phyloP scores from a whole-genome alignment of 2,329 filamentous ascomycete species.

The Graphiopsis chlorocephala region DNA sequence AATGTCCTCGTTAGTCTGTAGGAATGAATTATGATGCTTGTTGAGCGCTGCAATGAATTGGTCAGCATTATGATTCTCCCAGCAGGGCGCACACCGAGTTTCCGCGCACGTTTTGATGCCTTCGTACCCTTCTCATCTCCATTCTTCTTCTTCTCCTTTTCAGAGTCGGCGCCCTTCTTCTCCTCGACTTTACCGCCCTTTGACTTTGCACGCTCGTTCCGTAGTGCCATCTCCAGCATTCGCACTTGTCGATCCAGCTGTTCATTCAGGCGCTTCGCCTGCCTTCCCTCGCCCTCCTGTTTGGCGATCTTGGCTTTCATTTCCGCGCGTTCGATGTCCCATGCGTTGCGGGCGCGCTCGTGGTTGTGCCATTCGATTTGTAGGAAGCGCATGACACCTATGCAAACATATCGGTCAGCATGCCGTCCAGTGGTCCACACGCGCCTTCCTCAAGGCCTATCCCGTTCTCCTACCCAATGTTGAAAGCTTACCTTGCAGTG shows the following conservation, averaged over 20 bases:
- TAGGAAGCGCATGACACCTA: slow-evolving; percentile 97
- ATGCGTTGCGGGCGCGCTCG: slow-evolving; percentile 94
- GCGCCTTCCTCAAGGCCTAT: neutral
- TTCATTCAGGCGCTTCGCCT: slow-evolving; percentile 83
- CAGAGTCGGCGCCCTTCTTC: slow-evolving; percentile 18
- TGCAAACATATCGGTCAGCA: slow-evolving; percentile 24
- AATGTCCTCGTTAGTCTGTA: slow-evolving; percentile 46
- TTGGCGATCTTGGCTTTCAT: slow-evolving; percentile 97
- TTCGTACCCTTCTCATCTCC: slow-evolving; percentile 21
- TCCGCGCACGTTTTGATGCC: slow-evolving; percentile 25
- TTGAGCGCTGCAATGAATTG: slow-evolving; percentile 38
- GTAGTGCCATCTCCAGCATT: slow-evolving; percentile 84
- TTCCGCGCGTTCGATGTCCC: slow-evolving; percentile 98
- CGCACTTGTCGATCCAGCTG: slow-evolving; percentile 85
- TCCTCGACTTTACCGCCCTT: slow-evolving; percentile 35
- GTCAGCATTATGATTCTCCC: slow-evolving; percentile 20
- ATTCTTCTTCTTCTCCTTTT: slow-evolving; percentile 19
- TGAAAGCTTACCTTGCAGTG: slow-evolving; percentile 59
- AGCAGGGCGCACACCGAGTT: neutral
- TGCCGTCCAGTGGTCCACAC: neutral
- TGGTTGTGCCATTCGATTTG: slow-evolving; percentile 99
- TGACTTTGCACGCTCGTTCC: slow-evolving; percentile 70
- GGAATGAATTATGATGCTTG: slow-evolving; percentile 50
- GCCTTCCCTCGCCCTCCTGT: slow-evolving; percentile 83
- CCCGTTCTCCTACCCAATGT: neutral